A percentile compares a stretch with the other conserved stretches of the same genome.
phyloP scores from a whole-genome alignment of 129 eudicot species.

The Pulicaria dysenterica region DNA sequence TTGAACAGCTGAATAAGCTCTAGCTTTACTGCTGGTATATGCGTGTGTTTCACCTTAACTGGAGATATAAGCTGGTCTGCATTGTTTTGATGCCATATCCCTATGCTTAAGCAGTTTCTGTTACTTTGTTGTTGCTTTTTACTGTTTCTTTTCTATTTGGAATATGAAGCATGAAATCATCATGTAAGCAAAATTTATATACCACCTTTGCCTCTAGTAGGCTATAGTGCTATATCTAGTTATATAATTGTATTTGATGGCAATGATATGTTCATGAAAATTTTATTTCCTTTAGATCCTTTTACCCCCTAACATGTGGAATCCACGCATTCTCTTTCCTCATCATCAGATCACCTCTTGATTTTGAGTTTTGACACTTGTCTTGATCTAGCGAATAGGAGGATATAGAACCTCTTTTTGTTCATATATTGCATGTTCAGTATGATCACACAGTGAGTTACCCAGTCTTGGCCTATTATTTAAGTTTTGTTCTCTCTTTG shows the following conservation, averaged over 20 bases:
- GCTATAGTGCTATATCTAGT: too few relatives aligned
- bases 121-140: neutral
- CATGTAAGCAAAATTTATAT: neutral
- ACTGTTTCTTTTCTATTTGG: neutral
- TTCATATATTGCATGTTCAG: too few relatives aligned
- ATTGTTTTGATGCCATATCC: neutral
- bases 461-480: too few relatives aligned
- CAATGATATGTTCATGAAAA: too few relatives aligned
- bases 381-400: too few relatives aligned
- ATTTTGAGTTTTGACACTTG: too few relatives aligned
- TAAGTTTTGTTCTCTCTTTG: too few relatives aligned
- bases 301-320: neutral
- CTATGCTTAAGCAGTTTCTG: neutral
- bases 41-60: slow-evolving; percentile 11
- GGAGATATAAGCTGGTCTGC: slow-evolving; percentile 21
- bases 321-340: neutral
- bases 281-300: too few relatives aligned
- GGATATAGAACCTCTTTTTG: too few relatives aligned
- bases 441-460: too few relatives aligned
- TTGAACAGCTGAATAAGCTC: neutral
- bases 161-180: neutral
- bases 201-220: too few relatives aligned
- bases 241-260: too few relatives aligned
- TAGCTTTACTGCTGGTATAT: slow-evolving; percentile 1
- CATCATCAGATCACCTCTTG: slow-evolving; percentile 4